Percentiles rank a stretch among this genome's conserved stretches.
Evolutionary conservation across 495 filamentous ascomycete genomes (phyloP).

Genomic region (Filosporella fistucella): DNA sequence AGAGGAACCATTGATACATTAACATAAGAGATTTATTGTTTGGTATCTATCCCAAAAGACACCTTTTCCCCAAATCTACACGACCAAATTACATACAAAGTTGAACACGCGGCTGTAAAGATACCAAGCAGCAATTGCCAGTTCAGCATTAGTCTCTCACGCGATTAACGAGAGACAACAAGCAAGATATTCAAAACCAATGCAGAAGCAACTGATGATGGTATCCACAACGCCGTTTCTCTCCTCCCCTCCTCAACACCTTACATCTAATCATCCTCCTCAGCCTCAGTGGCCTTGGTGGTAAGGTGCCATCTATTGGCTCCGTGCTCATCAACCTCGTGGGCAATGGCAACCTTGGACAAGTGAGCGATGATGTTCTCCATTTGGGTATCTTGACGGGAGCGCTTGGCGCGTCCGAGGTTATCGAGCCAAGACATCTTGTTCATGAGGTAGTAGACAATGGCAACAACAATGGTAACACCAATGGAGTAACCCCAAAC

Average conservation of each 20-base stretch:
- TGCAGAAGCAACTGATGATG: not conserved
- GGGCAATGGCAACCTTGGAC: constrained; percentile 70
- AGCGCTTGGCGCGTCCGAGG: constrained; percentile 75
- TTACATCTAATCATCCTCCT: constrained; percentile 48
- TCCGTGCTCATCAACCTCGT: constrained; percentile 45
- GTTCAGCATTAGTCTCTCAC: too few relatives aligned
- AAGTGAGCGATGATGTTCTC: constrained; percentile 78
- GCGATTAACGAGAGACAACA: not conserved
- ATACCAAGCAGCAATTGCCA: too few relatives aligned
- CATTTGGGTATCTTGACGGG: constrained; percentile 66
- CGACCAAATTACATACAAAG: not conserved
- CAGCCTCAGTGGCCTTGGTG: constrained; percentile 57
- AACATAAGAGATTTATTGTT: constrained; percentile 1
- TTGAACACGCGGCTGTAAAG: not conserved
- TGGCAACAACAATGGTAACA: constrained; percentile 73
- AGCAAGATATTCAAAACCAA: not conserved
- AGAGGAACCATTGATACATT: not conserved
- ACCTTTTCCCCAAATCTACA: constrained; percentile 10
- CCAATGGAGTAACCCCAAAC: constrained; percentile 76
- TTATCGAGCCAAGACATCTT: constrained; percentile 64
- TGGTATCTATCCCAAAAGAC: constrained; percentile 6
- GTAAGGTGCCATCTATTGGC: constrained; percentile 55
- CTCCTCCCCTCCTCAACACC: not conserved
- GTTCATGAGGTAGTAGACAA: constrained; percentile 73
- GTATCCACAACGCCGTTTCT: not conserved